These are phyloP conservation scores for Tulasnella calospora DNA, from an alignment of 768 basidiomycete species.

Conservation along the genomic window DNA sequence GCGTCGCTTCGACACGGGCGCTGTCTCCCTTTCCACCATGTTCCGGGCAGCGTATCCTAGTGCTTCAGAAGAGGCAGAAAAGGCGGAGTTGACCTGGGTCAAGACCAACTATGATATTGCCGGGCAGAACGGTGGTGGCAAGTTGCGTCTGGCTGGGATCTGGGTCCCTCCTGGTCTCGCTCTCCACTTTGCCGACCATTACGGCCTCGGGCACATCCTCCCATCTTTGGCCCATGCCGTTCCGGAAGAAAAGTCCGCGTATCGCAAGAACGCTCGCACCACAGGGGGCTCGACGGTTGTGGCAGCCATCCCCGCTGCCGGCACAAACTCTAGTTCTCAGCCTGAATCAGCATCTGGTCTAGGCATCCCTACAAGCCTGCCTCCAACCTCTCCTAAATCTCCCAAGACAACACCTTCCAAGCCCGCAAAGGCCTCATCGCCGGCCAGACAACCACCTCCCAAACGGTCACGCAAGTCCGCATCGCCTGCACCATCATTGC, in stretches of 20 bases:
- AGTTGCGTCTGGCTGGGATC: slow-evolving; percentile 78
- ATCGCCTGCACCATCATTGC: slow-evolving; percentile 32
- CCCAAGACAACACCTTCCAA: slow-evolving; percentile 50
- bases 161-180: slow-evolving; percentile 75
- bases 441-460: slow-evolving; percentile 15
- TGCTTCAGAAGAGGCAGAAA: slow-evolving; percentile 71
- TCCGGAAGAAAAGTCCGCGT: slow-evolving; percentile 73
- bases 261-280: slow-evolving; percentile 59
- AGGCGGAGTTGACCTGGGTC: slow-evolving; percentile 75
- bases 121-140: slow-evolving; percentile 64
- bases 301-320: slow-evolving; percentile 31
- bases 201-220: slow-evolving; percentile 58
- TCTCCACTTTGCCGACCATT: slow-evolving; percentile 59
- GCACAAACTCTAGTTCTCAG: slow-evolving; percentile 33
- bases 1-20: slow-evolving; percentile 87
- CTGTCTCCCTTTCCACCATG: slow-evolving; percentile 91
- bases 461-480: slow-evolving; percentile 23
- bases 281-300: slow-evolving; percentile 32
- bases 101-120: slow-evolving; percentile 68
- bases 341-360: not conserved
- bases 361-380: slow-evolving; percentile 21
- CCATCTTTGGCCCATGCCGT: slow-evolving; percentile 60
- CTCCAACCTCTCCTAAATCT: slow-evolving; percentile 7
- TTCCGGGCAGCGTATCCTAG: slow-evolving; percentile 90
- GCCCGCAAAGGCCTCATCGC: slow-evolving; percentile 60